Evolutionary conservation across 2,329 filamentous ascomycete species (phyloP).

Genomic region (Lecanicillium sp.): DNA sequence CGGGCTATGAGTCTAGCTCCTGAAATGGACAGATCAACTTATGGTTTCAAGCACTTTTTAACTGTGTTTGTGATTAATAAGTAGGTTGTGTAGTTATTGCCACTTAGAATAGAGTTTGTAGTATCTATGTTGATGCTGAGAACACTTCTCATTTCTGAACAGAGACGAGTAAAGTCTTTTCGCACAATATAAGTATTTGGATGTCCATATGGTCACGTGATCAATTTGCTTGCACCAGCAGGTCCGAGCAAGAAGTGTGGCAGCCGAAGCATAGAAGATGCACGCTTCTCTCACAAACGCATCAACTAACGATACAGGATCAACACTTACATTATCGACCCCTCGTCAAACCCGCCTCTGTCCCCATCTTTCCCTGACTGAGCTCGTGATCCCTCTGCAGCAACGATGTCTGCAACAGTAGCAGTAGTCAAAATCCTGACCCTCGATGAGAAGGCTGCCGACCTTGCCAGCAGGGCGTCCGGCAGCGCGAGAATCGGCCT

Average conservation of each 20-base stretch:
- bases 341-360: slow-evolving; percentile 12
- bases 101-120: too few relatives aligned
- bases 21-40: too few relatives aligned
- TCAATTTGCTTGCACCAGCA: too few relatives aligned
- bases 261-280: slow-evolving; percentile 13
- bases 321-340: slow-evolving; percentile 16
- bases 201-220: too few relatives aligned
- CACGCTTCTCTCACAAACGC: not conserved
- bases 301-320: slow-evolving; percentile 11
- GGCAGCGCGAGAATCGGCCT: slow-evolving; percentile 52
- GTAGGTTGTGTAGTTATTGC: too few relatives aligned
- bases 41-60: too few relatives aligned
- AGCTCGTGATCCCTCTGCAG: slow-evolving; percentile 23
- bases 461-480: slow-evolving; percentile 18
- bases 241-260: slow-evolving; percentile 15
- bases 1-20: too few relatives aligned
- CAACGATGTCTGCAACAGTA: slow-evolving; percentile 40
- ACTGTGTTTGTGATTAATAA: too few relatives aligned
- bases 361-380: slow-evolving; percentile 21
- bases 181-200: too few relatives aligned
- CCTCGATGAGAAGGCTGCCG: slow-evolving; percentile 27
- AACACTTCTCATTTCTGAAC: too few relatives aligned
- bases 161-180: too few relatives aligned
- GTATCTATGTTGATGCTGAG: too few relatives aligned
- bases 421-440: slow-evolving; percentile 28